These are phyloP conservation scores for Euphorbia corollata DNA, from an alignment of 441 rosid species.

Conservation along the genomic window DNA sequence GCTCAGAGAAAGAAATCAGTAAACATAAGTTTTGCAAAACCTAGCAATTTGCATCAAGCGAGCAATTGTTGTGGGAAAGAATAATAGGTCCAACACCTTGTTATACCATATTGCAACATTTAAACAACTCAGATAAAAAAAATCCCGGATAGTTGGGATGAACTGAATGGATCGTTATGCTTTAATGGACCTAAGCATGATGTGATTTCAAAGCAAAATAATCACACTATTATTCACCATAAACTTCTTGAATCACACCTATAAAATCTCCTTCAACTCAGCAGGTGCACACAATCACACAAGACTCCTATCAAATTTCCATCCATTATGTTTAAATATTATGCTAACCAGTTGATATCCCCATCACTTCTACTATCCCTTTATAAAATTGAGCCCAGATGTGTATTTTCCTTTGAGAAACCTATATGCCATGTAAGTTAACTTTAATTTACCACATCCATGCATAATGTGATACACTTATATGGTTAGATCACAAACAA, in stretches of 20 bases:
- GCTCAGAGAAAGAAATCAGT: background rate
- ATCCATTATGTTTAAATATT: background rate
- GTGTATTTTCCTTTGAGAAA: background rate
- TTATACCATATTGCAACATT: too few species aligned
- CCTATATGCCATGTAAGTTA: background rate
- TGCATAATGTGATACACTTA: background rate
- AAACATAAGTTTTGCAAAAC: background rate
- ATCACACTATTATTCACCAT: background rate
- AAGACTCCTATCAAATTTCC: background rate
- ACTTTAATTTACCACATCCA: background rate
- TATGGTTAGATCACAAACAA: background rate
- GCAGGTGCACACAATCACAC: background rate
- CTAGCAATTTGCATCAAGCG: background rate
- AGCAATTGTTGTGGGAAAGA: background rate
- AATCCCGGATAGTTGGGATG: background rate
- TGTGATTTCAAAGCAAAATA: background rate
- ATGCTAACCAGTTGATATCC: background rate
- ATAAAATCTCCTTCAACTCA: background rate
- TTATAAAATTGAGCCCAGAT: background rate
- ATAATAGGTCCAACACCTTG: background rate
- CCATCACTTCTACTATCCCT: background rate
- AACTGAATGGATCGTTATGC: background rate
- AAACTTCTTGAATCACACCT: background rate
- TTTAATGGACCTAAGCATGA: background rate
- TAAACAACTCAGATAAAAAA: background rate